A percentile compares a stretch with the other conserved stretches of the same genome.
These are phyloP conservation scores for Hypoxylon trugodes DNA, from an alignment of 495 filamentous ascomycete species.

Conservation along the genomic window DNA sequence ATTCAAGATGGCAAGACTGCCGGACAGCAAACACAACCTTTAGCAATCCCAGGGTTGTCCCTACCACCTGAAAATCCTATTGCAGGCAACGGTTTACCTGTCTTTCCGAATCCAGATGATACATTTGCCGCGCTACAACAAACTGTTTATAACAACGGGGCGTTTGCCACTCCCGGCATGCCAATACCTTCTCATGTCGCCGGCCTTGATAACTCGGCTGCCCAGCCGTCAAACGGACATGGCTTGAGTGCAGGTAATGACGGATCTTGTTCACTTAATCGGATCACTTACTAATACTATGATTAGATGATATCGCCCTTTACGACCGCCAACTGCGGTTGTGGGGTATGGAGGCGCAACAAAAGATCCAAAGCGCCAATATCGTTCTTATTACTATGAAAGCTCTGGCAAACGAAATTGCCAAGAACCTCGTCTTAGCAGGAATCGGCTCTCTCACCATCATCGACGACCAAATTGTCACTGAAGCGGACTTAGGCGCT, in stretches of 20 bases:
- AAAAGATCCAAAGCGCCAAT: constrained; percentile 85
- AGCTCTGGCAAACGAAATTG: constrained; percentile 92
- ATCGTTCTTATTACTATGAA: constrained; percentile 89
- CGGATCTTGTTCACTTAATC: neutral
- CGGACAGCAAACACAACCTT: constrained; percentile 10
- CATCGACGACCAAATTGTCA: constrained; percentile 79
- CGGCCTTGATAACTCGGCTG: neutral
- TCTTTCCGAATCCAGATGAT: constrained; percentile 20
- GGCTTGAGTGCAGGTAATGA: constrained; percentile 27
- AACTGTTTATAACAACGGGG: constrained; percentile 20
- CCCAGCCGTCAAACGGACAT: constrained; percentile 30
- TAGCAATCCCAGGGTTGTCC: constrained; percentile 7
- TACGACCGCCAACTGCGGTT: constrained; percentile 99
- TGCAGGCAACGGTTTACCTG: constrained; percentile 12
- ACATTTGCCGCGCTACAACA: constrained; percentile 22
- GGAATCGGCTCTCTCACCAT: constrained; percentile 93
- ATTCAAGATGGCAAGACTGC: constrained; percentile 4
- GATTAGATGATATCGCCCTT: constrained; percentile 90
- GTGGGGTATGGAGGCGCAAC: constrained; percentile 95
- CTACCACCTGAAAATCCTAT: constrained; percentile 13
- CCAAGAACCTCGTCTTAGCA: constrained; percentile 96
- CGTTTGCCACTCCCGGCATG: constrained; percentile 22
- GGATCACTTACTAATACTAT: constrained; percentile 7
- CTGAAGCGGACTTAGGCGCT: constrained; percentile 81
- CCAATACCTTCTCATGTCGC: constrained; percentile 25